Evolutionary conservation across 257 asterid species (phyloP).

Genomic region (Jacaranda mimosifolia): DNA sequence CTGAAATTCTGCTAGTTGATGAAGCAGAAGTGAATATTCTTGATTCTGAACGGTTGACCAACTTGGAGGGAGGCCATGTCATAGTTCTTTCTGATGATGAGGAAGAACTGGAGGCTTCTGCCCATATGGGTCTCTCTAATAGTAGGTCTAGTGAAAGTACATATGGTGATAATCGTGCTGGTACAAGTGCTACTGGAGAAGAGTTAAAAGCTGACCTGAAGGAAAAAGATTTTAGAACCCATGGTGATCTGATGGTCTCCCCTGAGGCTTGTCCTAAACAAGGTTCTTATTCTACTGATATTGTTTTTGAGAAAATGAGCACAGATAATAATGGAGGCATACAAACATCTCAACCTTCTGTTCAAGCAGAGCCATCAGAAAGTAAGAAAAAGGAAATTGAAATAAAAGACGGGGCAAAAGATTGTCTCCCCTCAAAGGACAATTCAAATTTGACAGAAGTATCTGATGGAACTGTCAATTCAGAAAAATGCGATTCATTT

Average conservation of each 20-base stretch:
- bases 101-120: constrained; percentile 58
- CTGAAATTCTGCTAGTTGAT: constrained; percentile 41
- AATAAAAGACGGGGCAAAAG: constrained; percentile 30
- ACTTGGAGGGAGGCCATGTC: constrained; percentile 48
- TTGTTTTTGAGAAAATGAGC: constrained; percentile 37
- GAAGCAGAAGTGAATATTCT: constrained; percentile 43
- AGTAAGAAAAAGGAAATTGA: constrained; percentile 44
- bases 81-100: constrained; percentile 79
- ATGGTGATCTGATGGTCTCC: constrained; percentile 35
- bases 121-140: constrained; percentile 37
- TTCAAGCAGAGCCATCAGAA: constrained; percentile 46
- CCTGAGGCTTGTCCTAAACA: constrained; percentile 39
- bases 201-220: constrained; percentile 42
- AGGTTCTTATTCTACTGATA: constrained; percentile 45
- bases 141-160: constrained; percentile 40
- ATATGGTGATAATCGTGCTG: constrained; percentile 42
- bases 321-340: constrained; percentile 39
- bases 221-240: constrained; percentile 40
- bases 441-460: constrained; percentile 41
- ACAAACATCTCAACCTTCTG: constrained; percentile 42
- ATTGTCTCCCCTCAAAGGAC: constrained; percentile 33
- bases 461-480: constrained; percentile 43
- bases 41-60: constrained; percentile 43
- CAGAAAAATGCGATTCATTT: constrained; percentile 42
- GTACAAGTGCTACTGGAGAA: constrained; percentile 43